These are phyloP conservation scores for Mucor irregularis DNA, from an alignment of 371 early-diverging fungal genomes.

Conservation along the genomic window DNA sequence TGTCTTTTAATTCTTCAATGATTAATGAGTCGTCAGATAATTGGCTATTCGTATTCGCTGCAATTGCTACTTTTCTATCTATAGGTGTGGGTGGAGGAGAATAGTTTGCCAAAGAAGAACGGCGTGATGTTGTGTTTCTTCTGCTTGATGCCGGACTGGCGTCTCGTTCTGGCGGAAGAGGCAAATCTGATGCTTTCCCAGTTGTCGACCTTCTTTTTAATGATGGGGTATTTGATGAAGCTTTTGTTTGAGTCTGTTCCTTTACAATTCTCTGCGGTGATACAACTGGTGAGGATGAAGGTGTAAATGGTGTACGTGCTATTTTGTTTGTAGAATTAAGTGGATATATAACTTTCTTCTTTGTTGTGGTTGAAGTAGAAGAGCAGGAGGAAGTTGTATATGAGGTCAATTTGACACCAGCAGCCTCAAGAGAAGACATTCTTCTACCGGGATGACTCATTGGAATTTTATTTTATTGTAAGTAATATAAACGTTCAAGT, in stretches of 20 bases:
- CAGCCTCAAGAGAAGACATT: constrained; percentile 9
- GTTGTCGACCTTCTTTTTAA: too few relatives aligned
- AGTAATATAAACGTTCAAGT: too few relatives aligned
- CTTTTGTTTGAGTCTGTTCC: too few relatives aligned
- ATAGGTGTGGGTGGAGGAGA: background rate
- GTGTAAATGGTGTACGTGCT: background rate
- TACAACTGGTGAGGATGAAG: too few relatives aligned
- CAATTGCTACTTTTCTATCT: background rate
- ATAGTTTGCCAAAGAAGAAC: too few relatives aligned
- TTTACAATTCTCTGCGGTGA: too few relatives aligned
- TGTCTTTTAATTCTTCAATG: constrained; percentile 7
- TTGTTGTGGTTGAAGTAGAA: background rate
- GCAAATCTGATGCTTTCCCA: too few relatives aligned
- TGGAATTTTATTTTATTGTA: too few relatives aligned
- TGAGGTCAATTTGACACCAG: constrained; percentile 3
- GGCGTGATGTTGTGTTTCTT: too few relatives aligned
- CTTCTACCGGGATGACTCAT: background rate
- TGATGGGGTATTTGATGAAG: too few relatives aligned
- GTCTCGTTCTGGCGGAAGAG: too few relatives aligned
- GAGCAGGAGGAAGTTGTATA: background rate
- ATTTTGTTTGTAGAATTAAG: background rate
- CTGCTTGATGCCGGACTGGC: too few relatives aligned
- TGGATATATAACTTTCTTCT: background rate
- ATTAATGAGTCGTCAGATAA: background rate
- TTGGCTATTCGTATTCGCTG: background rate